Evolutionary conservation across 805 yeast species (phyloP).

Genomic region (Kazachstania bromeliacearum): DNA sequence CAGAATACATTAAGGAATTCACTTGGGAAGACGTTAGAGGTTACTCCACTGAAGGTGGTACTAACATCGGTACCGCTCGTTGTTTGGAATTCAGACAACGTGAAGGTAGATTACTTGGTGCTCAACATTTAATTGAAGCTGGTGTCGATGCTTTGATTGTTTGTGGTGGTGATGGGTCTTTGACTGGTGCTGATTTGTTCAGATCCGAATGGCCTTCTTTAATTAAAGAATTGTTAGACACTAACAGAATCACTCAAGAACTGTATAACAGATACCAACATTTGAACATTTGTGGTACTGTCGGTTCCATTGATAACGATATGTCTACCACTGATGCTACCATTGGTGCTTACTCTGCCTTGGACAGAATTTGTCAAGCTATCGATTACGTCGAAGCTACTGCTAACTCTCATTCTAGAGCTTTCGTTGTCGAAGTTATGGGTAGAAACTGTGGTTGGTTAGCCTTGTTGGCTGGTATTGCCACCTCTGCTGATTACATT

Average conservation of each 20-base stretch:
- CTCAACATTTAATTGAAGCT: conserved; percentile 53
- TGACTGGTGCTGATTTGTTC: conserved; percentile 74
- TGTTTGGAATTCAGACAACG: conserved; percentile 59
- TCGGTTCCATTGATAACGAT: conserved; percentile 79
- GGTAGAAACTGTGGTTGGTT: conserved; percentile 89
- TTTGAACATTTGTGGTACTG: conserved; percentile 63
- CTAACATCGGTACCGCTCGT: conserved; percentile 72
- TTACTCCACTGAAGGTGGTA: conserved; percentile 64
- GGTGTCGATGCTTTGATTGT: conserved; percentile 75
- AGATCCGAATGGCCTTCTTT: conserved; percentile 71
- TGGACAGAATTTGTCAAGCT: conserved; percentile 63
- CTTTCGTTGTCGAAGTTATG: conserved; percentile 80
- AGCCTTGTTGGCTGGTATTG: conserved; percentile 70
- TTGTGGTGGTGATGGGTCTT: conserved; percentile 78
- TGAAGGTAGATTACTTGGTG: conserved; percentile 53
- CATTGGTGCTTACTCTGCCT: conserved; percentile 71
- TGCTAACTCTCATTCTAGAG: conserved; percentile 74
- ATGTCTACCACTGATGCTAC: conserved; percentile 81
- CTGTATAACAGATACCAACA: conserved; percentile 42
- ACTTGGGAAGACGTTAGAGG: conserved; percentile 68
- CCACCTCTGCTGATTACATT: conserved; percentile 72
- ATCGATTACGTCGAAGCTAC: conserved; percentile 77
- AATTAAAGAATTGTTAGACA: conserved; percentile 45
- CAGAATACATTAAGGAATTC: conserved; percentile 45
- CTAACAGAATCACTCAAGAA: conserved; percentile 37